These are phyloP conservation scores for Xylariaceae sp. DNA, from an alignment of 2,329 filamentous ascomycete genomes.

Conservation along the genomic window DNA sequence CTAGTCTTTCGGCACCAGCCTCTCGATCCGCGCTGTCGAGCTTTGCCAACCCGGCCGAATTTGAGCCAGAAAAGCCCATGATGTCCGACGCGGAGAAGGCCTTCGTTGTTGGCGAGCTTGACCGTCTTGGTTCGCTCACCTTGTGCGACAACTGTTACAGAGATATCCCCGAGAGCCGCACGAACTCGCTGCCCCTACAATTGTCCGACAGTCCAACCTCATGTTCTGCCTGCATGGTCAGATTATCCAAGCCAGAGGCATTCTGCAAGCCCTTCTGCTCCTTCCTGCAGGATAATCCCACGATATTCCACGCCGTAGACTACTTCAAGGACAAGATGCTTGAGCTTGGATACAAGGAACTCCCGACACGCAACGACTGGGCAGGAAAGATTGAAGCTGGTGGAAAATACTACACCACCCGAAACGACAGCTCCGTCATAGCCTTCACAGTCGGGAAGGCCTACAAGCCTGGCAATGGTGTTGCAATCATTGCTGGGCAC, in stretches of 20 bases:
- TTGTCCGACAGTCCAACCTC: conserved; percentile 16
- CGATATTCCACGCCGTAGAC: conserved; percentile 85
- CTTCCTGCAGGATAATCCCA: conserved; percentile 87
- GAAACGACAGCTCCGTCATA: conserved; percentile 83
- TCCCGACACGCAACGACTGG: conserved; percentile 82
- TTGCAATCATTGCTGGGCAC: conserved; percentile 86
- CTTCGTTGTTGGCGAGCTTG: conserved; percentile 26
- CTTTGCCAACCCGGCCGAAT: conserved; percentile 29
- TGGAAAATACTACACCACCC: conserved; percentile 84
- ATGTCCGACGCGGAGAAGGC: conserved; percentile 28
- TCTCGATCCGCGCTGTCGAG: conserved; percentile 27
- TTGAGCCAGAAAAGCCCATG: conserved; percentile 14
- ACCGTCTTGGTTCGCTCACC: conserved; percentile 9
- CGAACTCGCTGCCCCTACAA: conserved; percentile 22
- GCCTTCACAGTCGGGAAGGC: conserved; percentile 79
- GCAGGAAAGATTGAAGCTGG: conserved; percentile 66
- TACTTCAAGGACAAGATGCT: conserved; percentile 73
- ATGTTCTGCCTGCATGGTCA: conserved; percentile 24
- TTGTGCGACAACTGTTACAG: conserved; percentile 28
- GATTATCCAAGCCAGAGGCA: conserved; percentile 48
- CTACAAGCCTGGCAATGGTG: conserved; percentile 81
- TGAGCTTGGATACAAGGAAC: conserved; percentile 70
- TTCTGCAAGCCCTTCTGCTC: conserved; percentile 83
- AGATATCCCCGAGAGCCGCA: conserved; percentile 29
- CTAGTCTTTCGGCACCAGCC: conserved; percentile 19